Evolutionary conservation across 2,329 filamentous ascomycete genomes (phyloP), one percentile per base, ranked within the genome.

Genomic region (Xylariomycetidae sp.): DNA sequence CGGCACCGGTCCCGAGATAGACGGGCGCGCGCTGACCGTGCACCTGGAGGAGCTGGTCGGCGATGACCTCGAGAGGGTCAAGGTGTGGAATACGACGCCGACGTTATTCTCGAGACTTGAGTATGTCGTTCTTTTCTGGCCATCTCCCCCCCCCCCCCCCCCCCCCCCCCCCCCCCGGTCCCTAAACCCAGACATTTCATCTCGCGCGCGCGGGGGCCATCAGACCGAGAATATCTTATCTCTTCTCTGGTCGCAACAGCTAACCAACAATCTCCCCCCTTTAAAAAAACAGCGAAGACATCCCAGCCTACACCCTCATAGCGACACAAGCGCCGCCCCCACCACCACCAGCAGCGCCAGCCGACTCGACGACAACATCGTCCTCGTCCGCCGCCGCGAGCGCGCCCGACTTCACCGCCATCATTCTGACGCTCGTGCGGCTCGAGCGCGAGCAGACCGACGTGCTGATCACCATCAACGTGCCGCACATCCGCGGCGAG

Each of bases 401-500:
- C 66, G 46, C 62, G 15, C 73, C 64, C 28, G 73, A 80, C 53
- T 85, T 85, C 58, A 86, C 85, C 6, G 85, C 77, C 26, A 81
- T 92, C 39, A 77, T 89, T 45, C 70, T 94, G 45, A 77, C 87
- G 12, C 68, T 96, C 25, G 64, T 96, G 36, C 74, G 90, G 12
- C 69, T 97, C 29, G 82, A 82, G 59, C 72, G 76, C 50, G 72
- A 88, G 54, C 70, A 69, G 37, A 90, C 89, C 1, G 90, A 97
- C 60, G 65, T 97, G 25, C 66, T 95, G 29, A 78, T 95, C 42
- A 85, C 85, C 25, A 77, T 95, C 54, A 96, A 95, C 61, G 85
- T 94, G 30, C 90, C 89, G 17, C 83, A 92, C 54, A 82, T 88
- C 46, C 72, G 77, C 48, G 81, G 82, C 42, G 77, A 85, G 57